phyloP scores from a whole-genome alignment of 805 yeast species.

The Naumovozyma castellii region DNA sequence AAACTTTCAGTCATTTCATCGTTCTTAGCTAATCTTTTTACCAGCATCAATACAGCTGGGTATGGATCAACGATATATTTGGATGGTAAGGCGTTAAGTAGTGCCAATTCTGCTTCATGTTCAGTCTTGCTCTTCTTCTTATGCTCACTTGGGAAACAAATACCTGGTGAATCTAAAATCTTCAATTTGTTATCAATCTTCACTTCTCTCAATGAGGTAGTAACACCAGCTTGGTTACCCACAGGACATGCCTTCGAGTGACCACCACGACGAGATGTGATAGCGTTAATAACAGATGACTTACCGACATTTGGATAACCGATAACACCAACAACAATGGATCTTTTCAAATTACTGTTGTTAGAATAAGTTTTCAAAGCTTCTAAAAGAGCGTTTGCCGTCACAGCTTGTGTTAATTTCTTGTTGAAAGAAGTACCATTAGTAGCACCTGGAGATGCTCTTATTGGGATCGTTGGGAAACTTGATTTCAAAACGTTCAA shows the following conservation, averaged over 20 bases:
- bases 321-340: slow-evolving; percentile 87
- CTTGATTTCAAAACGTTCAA: slow-evolving; percentile 62
- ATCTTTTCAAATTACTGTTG: slow-evolving; percentile 75
- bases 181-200: slow-evolving; percentile 85
- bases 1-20: slow-evolving; percentile 71
- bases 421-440: slow-evolving; percentile 63
- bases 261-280: slow-evolving; percentile 66
- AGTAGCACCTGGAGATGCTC: slow-evolving; percentile 67
- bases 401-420: slow-evolving; percentile 56
- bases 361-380: slow-evolving; percentile 80
- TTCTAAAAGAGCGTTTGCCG: slow-evolving; percentile 66
- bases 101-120: slow-evolving; percentile 80
- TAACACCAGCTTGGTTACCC: slow-evolving; percentile 96
- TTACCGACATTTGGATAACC: slow-evolving; percentile 98
- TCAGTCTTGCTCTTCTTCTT: slow-evolving; percentile 42
- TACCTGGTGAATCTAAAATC: slow-evolving; percentile 93
- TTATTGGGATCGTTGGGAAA: slow-evolving; percentile 88
- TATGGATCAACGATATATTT: slow-evolving; percentile 77
- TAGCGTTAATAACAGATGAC: slow-evolving; percentile 85
- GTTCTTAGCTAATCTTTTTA: slow-evolving; percentile 66
- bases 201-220: slow-evolving; percentile 83
- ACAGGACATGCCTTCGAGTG: slow-evolving; percentile 79
- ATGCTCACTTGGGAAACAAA: slow-evolving; percentile 75
- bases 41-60: slow-evolving; percentile 66
- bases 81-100: slow-evolving; percentile 83